Evolutionary conservation across 352 stramenopile genomes (phyloP).

Genomic region (Aphanomyces astaci): DNA sequence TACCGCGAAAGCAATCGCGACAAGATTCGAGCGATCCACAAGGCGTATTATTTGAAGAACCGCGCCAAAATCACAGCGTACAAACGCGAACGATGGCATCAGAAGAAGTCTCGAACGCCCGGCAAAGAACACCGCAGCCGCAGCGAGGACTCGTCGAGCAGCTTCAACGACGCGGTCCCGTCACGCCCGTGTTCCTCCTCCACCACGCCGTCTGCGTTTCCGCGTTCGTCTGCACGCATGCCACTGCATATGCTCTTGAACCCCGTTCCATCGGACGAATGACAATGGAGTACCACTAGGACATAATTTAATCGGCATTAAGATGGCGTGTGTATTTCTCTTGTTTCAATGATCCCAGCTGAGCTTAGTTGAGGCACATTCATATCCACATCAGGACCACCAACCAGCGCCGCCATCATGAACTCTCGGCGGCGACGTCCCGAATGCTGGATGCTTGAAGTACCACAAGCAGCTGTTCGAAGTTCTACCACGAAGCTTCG

Average conservation of each 20-base stretch:
- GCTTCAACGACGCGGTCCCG: too few species aligned
- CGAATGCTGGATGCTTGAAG: too few species aligned
- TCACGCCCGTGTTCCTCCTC: too few species aligned
- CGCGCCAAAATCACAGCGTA: constrained; percentile 7
- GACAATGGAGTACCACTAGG: neutral
- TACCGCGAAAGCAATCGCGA: constrained; percentile 6
- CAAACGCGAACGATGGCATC: constrained; percentile 5
- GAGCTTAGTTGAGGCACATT: too few species aligned
- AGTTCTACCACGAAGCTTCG: too few species aligned
- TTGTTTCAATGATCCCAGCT: neutral
- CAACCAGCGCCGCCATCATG: too few species aligned
- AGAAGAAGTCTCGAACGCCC: neutral
- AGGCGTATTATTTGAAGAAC: constrained; percentile 12
- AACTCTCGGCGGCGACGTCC: too few species aligned
- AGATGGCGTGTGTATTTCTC: neutral
- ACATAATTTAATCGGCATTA: neutral
- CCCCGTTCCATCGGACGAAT: neutral
- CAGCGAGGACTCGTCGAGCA: neutral
- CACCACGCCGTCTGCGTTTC: too few species aligned
- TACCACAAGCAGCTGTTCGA: too few species aligned
- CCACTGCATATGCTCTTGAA: neutral
- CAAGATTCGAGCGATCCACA: neutral
- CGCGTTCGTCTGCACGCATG: neutral
- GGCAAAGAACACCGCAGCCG: neutral
- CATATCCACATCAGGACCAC: too few species aligned